Evolutionary conservation across 75 land plant species (phyloP), one percentile per base, ranked within the genome.

Genomic region (Pinus albicaulis): DNA sequence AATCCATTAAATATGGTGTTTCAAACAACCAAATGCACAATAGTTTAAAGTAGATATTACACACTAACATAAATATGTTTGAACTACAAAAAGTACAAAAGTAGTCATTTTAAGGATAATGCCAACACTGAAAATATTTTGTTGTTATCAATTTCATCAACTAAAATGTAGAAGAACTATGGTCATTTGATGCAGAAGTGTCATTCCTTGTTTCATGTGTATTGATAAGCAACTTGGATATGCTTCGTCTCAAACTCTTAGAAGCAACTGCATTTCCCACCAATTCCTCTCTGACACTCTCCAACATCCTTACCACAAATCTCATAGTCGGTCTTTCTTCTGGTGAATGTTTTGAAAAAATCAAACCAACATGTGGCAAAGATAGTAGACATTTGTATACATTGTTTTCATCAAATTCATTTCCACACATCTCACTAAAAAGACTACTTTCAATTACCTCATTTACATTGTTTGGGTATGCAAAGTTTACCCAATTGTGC

Each of bases 271-370:
- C 8, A 44, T 44, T 44, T 60, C 3, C 62, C 25, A 23, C 28
- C 13, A 60, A 60, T 2, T 23, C 23, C 28, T 60, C 28, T 60
- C 3, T 0, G 1, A 44, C 7, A 44, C 10, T 44, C 1, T 44
- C 52, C 62, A 60, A 60, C 62, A 60, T 60, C 7, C 24, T 60
- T 22, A 25, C 23, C 57, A 78, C 83, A 34, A 79, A 80, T 38
- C 81, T 75, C 81, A 82, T 82, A 22, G 83, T 82, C 28, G 83
- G 83, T 7, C 82, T 59, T 56, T 82, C 83, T 5, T 72, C 76
- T 31, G 76, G 81, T 31, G 64, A 44, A 41, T 82, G 70, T 34
- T 81, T 78, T 8, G 76, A 77, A 56, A 80, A 82, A 12, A 72
- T 23, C 57, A 82, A 57, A 55, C 76, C 83, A 44, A 82, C 81